Conservation (phyloP, 2,329 filamentous ascomycete species). For the Trichocomaceae sp. region DNA sequence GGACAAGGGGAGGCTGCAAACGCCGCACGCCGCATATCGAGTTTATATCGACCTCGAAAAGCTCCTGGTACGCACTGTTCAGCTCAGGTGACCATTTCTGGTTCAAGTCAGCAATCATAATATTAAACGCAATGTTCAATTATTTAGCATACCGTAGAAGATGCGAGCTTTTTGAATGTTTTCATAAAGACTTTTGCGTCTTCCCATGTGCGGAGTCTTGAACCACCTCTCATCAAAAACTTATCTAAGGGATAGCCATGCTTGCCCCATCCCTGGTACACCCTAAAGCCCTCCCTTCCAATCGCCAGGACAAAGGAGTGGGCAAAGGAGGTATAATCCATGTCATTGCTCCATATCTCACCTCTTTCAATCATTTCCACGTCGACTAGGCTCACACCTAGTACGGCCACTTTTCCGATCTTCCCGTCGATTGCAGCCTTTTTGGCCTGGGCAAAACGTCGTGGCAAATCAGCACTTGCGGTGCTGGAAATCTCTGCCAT, state of each 20-base stretch:
- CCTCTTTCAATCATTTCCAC: background rate
- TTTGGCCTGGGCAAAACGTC: background rate
- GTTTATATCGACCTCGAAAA: background rate
- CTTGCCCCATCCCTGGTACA: background rate
- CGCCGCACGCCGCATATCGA: background rate
- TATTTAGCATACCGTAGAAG: background rate
- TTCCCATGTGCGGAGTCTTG: background rate
- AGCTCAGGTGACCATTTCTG: background rate
- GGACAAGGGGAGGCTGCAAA: background rate
- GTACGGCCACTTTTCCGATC: background rate
- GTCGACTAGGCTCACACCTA: background rate
- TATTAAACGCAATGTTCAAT: background rate
- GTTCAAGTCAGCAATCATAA: background rate
- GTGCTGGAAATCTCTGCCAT: background rate
- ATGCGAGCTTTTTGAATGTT: background rate
- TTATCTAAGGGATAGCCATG: background rate
- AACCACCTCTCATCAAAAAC: background rate
- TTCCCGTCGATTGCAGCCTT: conserved; percentile 1
- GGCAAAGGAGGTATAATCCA: background rate
- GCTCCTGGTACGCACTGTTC: background rate
- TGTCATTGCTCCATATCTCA: background rate
- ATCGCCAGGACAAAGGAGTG: background rate
- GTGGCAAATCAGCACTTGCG: background rate
- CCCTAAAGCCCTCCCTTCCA: background rate
- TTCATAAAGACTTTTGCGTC: background rate